phyloP scores from a whole-genome alignment of 2,329 filamentous ascomycete genomes.

The Xylariaceae sp. region DNA sequence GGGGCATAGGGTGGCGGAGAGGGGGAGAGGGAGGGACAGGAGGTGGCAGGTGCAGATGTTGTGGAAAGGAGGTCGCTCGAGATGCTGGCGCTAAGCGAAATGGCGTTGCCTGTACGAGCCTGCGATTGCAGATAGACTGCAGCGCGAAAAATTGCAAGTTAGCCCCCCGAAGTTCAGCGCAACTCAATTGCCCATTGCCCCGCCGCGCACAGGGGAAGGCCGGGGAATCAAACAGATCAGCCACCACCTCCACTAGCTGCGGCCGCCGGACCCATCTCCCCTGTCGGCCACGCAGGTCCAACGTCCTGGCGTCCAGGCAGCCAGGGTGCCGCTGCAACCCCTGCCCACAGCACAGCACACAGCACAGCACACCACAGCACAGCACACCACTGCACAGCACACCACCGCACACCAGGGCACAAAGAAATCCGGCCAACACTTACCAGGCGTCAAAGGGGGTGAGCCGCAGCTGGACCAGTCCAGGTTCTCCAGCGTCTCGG shows the following conservation, averaged over 20 bases:
- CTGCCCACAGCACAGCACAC: background rate
- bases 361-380: no score
- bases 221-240: no score
- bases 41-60: conserved; percentile 47
- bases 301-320: no score
- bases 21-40: conserved; percentile 79
- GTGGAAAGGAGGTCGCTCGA: conserved; percentile 65
- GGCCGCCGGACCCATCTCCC: no score
- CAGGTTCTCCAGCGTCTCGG: conserved; percentile 63
- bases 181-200: background rate
- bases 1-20: conserved; percentile 74
- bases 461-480: conserved; percentile 74
- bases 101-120: conserved; percentile 32
- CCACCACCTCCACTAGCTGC: no score
- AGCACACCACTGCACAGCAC: no score
- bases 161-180: conserved; percentile 12
- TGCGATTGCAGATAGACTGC: conserved; percentile 33
- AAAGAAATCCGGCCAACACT: conserved; percentile 31
- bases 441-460: conserved; percentile 86
- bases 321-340: background rate
- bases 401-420: no score
- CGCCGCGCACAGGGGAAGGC: no score
- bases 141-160: conserved; percentile 14
- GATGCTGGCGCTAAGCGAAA: conserved; percentile 55
- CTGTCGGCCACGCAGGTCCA: no score